Percentiles rank a stretch among this genome's conserved stretches.
Conservation (phyloP, 352 stramenopile genomes). For the Peronospora destructor region DNA sequence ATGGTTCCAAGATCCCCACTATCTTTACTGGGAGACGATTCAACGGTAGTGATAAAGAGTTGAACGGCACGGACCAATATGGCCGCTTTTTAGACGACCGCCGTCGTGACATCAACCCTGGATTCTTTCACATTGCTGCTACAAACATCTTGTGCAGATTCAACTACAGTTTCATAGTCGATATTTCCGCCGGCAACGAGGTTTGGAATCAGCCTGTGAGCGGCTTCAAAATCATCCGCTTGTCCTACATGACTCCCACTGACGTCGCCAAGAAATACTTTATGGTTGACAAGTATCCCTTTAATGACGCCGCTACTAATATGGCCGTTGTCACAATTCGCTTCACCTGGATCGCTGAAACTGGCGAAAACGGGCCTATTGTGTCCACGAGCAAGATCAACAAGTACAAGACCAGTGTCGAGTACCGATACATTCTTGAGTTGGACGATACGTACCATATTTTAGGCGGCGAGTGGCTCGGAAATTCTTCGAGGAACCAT, state of each 20-base stretch:
- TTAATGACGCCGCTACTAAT: conserved; percentile 50
- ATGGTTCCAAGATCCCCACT: conserved; percentile 41
- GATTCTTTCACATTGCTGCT: conserved; percentile 50
- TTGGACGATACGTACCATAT: conserved; percentile 55
- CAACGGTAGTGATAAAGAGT: conserved; percentile 34
- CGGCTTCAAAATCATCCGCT: conserved; percentile 40
- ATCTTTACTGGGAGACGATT: conserved; percentile 53
- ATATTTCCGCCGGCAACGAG: conserved; percentile 45
- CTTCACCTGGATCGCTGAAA: conserved; percentile 57
- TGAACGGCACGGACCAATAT: conserved; percentile 42
- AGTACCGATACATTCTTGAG: conserved; percentile 71
- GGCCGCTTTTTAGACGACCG: conserved; percentile 36
- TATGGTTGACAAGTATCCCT: conserved; percentile 44
- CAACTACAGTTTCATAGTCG: conserved; percentile 43
- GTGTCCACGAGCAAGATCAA: conserved; percentile 41
- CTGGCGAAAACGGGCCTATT: conserved; percentile 42
- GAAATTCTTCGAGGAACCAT: conserved; percentile 35
- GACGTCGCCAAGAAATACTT: conserved; percentile 42
- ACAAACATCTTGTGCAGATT: conserved; percentile 48
- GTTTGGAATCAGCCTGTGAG: conserved; percentile 61
- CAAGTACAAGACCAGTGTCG: conserved; percentile 40
- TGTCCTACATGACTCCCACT: conserved; percentile 35
- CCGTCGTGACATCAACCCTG: conserved; percentile 39
- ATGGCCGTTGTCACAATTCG: conserved; percentile 49
- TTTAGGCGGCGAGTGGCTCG: conserved; percentile 65